Base-by-base conservation (phyloP, 148 eudicot genomes). In the Rhododendron ovatum region DNA sequence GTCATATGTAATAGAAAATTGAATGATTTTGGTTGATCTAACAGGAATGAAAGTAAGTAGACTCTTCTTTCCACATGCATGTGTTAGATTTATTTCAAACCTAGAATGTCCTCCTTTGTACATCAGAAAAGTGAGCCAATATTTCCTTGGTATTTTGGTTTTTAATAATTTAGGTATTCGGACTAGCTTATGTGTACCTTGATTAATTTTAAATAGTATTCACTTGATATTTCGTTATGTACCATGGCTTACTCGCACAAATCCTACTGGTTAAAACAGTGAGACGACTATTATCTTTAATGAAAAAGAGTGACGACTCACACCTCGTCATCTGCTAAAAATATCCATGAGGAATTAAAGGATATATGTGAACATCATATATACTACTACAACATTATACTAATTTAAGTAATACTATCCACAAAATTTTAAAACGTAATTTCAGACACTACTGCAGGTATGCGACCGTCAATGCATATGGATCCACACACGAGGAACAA, bases 241-340 rank as follows among this genome's bases (percentile, higher is more conserved):
- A 55, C 61, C 57, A 53, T 0, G 13, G 1, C 7, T 41, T 41
- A 59, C 65, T 59, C 8, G 12, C 24, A 20, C n/a, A 59, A 59
- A 8, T 59, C n/a, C 18, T 55, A 14, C 3, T 3, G 22, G 22
- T 55, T 55, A 55, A 47, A 47, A 47, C 9, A 47, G 6, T 55
- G 1, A 4, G 1, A 3, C 20, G 59, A 17, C 6, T 3, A 17
- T 55, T 14, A 59, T n/a, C n/a, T 59, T 18, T 18, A 20, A 59
- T 12, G 65, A 20, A 59, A 43, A 59, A 59, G n/a, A 59, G n/a
- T 5, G 18, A 59, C 20, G 5, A 15, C 65, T 59, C 73, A 9
- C 45, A 63, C 84, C 87, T 85, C 48, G 87, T 30, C 83, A 67
- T 81, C 80, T 35, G 84, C 84, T 50, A 71, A 50, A 80, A 80